Conservation (phyloP, 2,329 filamentous ascomycete genomes). For the Aspergillus pseudotamarii region DNA sequence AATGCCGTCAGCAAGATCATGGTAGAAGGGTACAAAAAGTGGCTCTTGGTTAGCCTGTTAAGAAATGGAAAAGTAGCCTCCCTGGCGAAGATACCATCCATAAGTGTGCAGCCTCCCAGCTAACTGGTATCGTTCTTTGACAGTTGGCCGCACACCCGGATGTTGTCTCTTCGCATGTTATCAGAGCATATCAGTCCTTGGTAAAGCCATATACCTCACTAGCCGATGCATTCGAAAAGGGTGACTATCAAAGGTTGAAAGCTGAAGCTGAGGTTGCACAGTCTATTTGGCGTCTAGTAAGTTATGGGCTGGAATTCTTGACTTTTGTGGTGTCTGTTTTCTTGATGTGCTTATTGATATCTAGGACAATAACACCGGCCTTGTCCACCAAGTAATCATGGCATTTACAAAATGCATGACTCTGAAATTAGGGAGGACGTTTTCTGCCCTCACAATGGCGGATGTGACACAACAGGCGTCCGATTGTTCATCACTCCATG, state of each 20-base stretch:
- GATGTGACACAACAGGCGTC: conserved; percentile 45
- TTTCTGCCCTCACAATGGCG: conserved; percentile 62
- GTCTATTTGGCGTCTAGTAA: conserved; percentile 62
- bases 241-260: conserved; percentile 62
- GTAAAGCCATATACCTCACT: conserved; percentile 72
- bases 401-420: conserved; percentile 78
- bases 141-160: conserved; percentile 57
- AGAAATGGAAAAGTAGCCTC: conserved; percentile 61
- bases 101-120: neutral
- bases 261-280: conserved; percentile 64
- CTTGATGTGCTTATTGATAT: conserved; percentile 12
- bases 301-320: conserved; percentile 20
- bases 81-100: neutral
- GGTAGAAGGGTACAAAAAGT: conserved; percentile 90
- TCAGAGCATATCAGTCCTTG: conserved; percentile 60
- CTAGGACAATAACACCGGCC: conserved; percentile 70
- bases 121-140: conserved; percentile 10
- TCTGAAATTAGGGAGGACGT: conserved; percentile 71
- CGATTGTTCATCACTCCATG: conserved; percentile 26
- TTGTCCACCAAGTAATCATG: conserved; percentile 69
- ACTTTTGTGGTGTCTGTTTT: neutral
- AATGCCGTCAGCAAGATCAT: conserved; percentile 74
- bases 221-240: conserved; percentile 67
- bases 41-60: conserved; percentile 76
- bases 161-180: conserved; percentile 55